Evolutionary conservation across 1,284 basidiomycete genomes (phyloP).

Genomic region (Wallemia hederae): DNA sequence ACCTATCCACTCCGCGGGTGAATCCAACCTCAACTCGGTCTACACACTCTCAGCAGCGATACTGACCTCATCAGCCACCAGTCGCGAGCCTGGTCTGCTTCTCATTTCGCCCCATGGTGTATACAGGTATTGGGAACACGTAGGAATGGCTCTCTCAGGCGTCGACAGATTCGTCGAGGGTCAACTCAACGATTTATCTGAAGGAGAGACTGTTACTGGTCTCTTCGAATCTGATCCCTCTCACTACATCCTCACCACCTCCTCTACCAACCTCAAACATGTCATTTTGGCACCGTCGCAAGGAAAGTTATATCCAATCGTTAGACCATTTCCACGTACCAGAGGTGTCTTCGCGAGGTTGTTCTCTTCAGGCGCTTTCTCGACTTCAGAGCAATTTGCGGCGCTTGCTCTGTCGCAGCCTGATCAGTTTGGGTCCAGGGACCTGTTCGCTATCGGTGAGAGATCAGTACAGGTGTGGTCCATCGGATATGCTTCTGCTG

Average conservation of each 20-base stretch:
- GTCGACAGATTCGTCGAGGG: constrained; percentile 8
- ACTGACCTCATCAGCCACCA: constrained; percentile 9
- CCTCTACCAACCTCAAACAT: constrained; percentile 13
- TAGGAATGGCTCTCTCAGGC: constrained; percentile 16
- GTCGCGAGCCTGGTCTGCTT: constrained; percentile 18
- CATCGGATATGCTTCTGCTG: not conserved
- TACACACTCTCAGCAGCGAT: constrained; percentile 12
- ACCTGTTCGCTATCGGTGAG: constrained; percentile 11
- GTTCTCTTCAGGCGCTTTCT: not conserved
- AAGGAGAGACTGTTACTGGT: constrained; percentile 14
- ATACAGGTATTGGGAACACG: constrained; percentile 18
- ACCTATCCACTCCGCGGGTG: constrained; percentile 8
- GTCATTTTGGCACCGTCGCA: constrained; percentile 12
- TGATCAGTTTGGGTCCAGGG: constrained; percentile 1
- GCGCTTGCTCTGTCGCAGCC: constrained; percentile 1
- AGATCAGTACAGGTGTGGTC: constrained; percentile 1
- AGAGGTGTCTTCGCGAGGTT: constrained; percentile 10
- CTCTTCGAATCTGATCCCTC: constrained; percentile 11
- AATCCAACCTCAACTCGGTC: constrained; percentile 9
- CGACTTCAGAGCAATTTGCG: constrained; percentile 10
- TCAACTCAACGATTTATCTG: constrained; percentile 10
- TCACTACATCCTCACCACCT: constrained; percentile 16
- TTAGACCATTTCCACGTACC: constrained; percentile 12
- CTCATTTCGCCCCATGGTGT: constrained; percentile 16
- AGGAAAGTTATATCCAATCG: constrained; percentile 11